Percentiles rank a stretch among this genome's conserved stretches.
Evolutionary conservation across 371 early-diverging fungal species (phyloP).

Genomic region (Parasitella parasitica): DNA sequence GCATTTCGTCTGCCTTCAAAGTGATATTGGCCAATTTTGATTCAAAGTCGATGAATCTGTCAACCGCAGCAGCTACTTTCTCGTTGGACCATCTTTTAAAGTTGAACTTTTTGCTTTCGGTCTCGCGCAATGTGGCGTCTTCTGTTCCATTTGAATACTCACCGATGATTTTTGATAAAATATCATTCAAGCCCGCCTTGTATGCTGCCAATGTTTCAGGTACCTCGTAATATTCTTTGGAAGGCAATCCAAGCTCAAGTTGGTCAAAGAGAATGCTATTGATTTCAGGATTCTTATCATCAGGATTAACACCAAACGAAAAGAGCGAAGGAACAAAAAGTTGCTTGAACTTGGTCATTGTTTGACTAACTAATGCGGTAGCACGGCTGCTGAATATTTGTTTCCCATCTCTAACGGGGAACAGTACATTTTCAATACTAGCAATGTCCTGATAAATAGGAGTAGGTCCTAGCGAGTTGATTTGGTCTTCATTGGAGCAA

Average conservation of each 20-base stretch:
- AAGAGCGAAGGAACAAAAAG: conserved; percentile 26
- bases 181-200: conserved; percentile 28
- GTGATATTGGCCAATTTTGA: conserved; percentile 39
- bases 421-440: conserved; percentile 12
- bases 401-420: conserved; percentile 4
- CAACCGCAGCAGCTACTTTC: conserved; percentile 27
- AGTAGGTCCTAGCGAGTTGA: conserved; percentile 44
- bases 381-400: not conserved
- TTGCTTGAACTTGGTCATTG: not conserved
- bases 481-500: conserved; percentile 49
- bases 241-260: conserved; percentile 45
- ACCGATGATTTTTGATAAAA: conserved; percentile 17
- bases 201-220: conserved; percentile 31
- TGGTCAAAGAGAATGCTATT: conserved; percentile 44
- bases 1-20: conserved; percentile 41
- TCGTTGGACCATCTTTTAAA: conserved; percentile 8
- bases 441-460: conserved; percentile 45
- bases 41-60: conserved; percentile 51
- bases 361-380: not conserved
- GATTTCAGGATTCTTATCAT: conserved; percentile 45
- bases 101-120: conserved; percentile 7
- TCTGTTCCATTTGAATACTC: not conserved
- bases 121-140: not conserved
- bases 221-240: conserved; percentile 61
- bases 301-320: conserved; percentile 35